Evolutionary conservation across 257 asterid species (phyloP), one percentile per base, ranked within the genome.

Genomic region (Scutellaria baicalensis): DNA sequence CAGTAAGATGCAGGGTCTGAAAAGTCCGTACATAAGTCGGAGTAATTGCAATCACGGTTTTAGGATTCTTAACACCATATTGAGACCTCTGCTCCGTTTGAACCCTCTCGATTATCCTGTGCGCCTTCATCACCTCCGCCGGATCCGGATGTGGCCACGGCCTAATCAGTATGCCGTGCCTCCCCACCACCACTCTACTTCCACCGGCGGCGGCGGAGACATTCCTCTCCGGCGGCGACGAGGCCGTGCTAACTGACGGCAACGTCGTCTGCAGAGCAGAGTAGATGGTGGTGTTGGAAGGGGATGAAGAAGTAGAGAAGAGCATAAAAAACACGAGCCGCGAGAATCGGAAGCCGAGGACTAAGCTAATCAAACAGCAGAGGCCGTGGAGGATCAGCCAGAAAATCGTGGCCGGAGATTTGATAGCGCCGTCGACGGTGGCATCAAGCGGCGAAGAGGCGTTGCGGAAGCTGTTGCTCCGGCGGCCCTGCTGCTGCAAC

Each of bases 131-230:
- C 74, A 91, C 97, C 90, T 94, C 98, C 64, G 54, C 83, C 65
- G 96, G 89, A 83, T 91, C 91, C 75, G 99, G 99, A 81, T 94
- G 98, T 63, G 99, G 99, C 99, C 99, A 94, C n/a, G 97, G 95
- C 66, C 97, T 60, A 44, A 89, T 89, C 82, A 86, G 78, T 45
- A 94, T 94, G 78, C 97, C 97, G 62, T 94, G 99, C 82, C 99
- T 73, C 48, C 99, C 99, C 2, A 91, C 99, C 74, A 94, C 97
- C 71, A 94, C 99, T 60, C 88, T 59, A 42, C 95, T 87, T 38
- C 85, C 78, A 9, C 66, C 75, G 54, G 70, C 66, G 33, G 18
- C 73, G 55, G 47, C 68, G 62, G 89, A 76, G 14, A 33, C 6
- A 62, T 85, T 88, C 68, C 70, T 65, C 65, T 61, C 83, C 58